These are phyloP conservation scores for Detonula confervacea DNA, from an alignment of 352 stramenopile species.

Conservation along the genomic window DNA sequence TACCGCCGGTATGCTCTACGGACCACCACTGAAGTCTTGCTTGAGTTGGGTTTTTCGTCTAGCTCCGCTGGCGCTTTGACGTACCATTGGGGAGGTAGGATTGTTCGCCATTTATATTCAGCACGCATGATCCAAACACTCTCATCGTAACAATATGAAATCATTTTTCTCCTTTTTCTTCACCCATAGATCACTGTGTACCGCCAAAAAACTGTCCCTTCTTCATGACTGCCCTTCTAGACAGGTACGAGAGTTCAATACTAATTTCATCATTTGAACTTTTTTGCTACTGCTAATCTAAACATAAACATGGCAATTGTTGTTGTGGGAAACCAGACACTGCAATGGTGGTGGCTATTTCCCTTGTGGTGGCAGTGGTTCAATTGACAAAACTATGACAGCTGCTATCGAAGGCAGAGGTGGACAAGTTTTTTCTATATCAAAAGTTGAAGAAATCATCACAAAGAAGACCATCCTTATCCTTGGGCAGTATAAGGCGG, in stretches of 20 bases:
- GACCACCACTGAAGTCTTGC: conserved; percentile 26
- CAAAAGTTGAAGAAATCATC: conserved; percentile 38
- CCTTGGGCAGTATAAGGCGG: conserved; percentile 9
- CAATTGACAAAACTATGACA: conserved; percentile 31
- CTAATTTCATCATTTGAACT: too few species aligned
- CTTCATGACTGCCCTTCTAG: conserved; percentile 39
- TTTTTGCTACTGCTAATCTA: too few species aligned
- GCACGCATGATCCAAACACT: too few species aligned
- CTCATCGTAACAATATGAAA: too few species aligned
- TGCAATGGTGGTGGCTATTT: conserved; percentile 44
- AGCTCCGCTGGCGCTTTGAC: conserved; percentile 29
- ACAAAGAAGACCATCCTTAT: conserved; percentile 31
- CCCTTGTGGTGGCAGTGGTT: conserved; percentile 31
- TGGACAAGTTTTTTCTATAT: conserved; percentile 28
- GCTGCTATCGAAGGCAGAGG: conserved; percentile 32
- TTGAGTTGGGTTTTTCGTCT: conserved; percentile 12
- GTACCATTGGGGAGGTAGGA: conserved; percentile 49
- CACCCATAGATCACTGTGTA: too few species aligned
- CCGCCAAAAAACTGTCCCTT: conserved; percentile 26
- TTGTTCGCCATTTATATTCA: too few species aligned
- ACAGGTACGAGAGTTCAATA: conserved; percentile 19
- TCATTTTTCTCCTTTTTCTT: too few species aligned
- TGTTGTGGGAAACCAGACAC: neutral
- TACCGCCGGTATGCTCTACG: conserved; percentile 31
- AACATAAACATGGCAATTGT: neutral